Percentiles rank a stretch among this genome's conserved stretches.
phyloP scores from a whole-genome alignment of 2,329 filamentous ascomycete genomes.

The Aspergillus sp. region DNA sequence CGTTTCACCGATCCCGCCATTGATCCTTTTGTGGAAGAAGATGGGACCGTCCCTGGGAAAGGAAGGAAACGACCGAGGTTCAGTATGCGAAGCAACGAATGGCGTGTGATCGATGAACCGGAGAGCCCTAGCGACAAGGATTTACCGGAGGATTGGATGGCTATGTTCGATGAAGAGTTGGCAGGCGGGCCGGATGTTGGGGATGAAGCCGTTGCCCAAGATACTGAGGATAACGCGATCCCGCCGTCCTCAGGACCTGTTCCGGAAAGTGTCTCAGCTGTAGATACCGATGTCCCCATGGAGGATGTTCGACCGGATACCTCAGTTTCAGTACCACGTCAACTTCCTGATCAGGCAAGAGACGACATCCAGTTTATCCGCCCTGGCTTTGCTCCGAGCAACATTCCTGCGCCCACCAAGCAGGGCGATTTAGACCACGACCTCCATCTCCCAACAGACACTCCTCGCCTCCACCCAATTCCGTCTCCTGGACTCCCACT shows the following conservation, averaged over 20 bases:
- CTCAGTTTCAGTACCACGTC: conserved; percentile 3
- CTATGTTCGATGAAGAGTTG: conserved; percentile 26
- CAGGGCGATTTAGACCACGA: conserved; percentile 1
- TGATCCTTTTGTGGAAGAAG: conserved; percentile 68
- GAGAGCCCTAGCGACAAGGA: conserved; percentile 64
- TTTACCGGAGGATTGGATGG: conserved; percentile 26
- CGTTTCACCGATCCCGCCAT: conserved; percentile 63
- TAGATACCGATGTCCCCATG: background rate
- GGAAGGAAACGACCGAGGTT: conserved; percentile 71
- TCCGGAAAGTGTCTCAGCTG: background rate
- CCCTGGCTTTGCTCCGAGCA: background rate
- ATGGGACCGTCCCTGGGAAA: conserved; percentile 59
- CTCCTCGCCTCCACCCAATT: conserved; percentile 39
- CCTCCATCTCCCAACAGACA: conserved; percentile 29
- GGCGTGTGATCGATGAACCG: conserved; percentile 72
- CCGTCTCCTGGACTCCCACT: conserved; percentile 41
- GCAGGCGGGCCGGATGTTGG: conserved; percentile 10
- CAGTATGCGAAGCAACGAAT: conserved; percentile 64
- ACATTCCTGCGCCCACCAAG: background rate
- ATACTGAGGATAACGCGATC: background rate
- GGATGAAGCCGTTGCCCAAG: conserved; percentile 11
- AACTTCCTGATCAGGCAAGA: background rate
- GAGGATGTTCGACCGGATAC: conserved; percentile 16
- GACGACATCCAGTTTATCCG: conserved; percentile 6
- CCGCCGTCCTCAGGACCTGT: background rate